A percentile compares a stretch with the other conserved stretches of the same genome.
These are phyloP conservation scores for Scalesia atractyloides DNA, from an alignment of 129 eudicot species.

Conservation along the genomic window DNA sequence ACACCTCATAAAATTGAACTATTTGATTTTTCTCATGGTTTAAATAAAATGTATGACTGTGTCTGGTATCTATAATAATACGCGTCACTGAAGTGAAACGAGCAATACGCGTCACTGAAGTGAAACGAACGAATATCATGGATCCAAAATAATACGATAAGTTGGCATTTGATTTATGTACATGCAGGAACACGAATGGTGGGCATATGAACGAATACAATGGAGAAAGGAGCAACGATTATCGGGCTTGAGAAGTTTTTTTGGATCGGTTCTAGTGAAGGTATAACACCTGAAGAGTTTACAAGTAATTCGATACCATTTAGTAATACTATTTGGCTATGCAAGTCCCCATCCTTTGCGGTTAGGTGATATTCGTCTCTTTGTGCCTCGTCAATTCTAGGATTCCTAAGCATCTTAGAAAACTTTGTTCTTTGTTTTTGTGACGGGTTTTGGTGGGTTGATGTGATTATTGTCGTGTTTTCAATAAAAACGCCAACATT, in stretches of 20 bases:
- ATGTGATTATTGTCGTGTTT: conserved; percentile 16
- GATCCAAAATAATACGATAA: background rate
- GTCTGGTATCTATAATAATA: no score
- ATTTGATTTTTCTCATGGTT: background rate
- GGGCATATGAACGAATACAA: conserved; percentile 60
- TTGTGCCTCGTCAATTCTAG: conserved; percentile 15
- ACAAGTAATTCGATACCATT: conserved; percentile 52
- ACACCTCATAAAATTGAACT: background rate
- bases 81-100: no score
- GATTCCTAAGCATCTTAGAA: conserved; percentile 24
- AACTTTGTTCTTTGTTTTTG: conserved; percentile 27
- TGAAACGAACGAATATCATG: background rate
- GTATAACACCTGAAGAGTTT: conserved; percentile 51
- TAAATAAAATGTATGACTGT: background rate
- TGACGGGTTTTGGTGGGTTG: background rate
- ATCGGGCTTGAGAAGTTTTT: conserved; percentile 38
- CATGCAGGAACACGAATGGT: conserved; percentile 50
- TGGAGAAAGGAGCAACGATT: conserved; percentile 57
- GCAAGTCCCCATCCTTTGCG: conserved; percentile 54
- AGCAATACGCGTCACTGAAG: background rate
- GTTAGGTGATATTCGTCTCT: conserved; percentile 84
- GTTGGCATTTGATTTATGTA: conserved; percentile 14
- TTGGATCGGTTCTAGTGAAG: conserved; percentile 45
- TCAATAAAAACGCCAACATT: conserved; percentile 36
- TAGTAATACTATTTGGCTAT: conserved; percentile 56